Base-by-base conservation (phyloP, 108 stramenopile species). In the Cyclotella sp. region DNA sequence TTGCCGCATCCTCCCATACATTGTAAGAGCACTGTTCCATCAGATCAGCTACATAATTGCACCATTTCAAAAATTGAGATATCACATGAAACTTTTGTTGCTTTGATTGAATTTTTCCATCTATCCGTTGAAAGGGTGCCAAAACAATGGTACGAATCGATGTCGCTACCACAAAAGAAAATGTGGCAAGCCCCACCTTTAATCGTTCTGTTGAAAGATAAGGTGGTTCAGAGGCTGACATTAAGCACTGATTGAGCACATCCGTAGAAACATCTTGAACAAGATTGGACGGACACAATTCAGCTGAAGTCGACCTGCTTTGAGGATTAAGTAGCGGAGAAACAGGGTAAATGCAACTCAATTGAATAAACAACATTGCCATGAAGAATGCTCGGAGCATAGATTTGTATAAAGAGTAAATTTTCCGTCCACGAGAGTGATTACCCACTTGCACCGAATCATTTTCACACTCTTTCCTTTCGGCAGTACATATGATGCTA, bases 1-100 rank as follows among this genome's bases (percentile, higher is more conserved):
- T 51, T 52, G 49, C 68, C 34, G 68, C 34, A 27, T 54, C 30
- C 68, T 68, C 68, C 68, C 68, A 53, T 41, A 68, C 16, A 52
- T 22, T 16, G 45, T 64, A 27, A 12, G 45, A 64, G 45, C 7
- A 47, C 22, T 24, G 2, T 43, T 64, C 63, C 63, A 64, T 64
- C 4, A 1, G 22, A 11, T 64, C 63, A 21, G 44, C 43, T 0
- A 64, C 0, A 16, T 11, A 5, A 64, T 64, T 45, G 26, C 12
- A 22, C n/a, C 16, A 16, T 6, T 64, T 10, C 45, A 64, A 26
- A 22, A 64, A 21, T 22, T 64, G 24, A 6, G 45, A 46, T 44
- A 64, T 9, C 7, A 27, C 2, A 22, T 22, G 63, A 45, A 47
- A 1, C 28, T 45, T 6, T 11, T 16, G 13, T 29, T 46, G 19